Evolutionary conservation across 139 green algal genomes (phyloP), one percentile per base, ranked within the genome.

Genomic region (Closterium sp.): DNA sequence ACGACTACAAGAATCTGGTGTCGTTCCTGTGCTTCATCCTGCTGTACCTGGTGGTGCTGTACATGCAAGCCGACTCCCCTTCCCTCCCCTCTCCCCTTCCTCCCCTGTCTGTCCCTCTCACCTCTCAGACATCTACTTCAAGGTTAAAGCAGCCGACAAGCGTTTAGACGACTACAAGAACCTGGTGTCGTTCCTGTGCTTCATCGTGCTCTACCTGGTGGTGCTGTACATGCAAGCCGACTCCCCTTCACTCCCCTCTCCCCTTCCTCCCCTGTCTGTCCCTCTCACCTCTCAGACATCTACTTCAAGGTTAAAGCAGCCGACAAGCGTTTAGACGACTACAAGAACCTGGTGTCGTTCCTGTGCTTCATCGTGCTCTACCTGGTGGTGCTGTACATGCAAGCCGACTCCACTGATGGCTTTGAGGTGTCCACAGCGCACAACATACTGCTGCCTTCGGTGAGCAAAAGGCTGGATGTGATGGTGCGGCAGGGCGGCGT

Each of bases 271-370:
- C 62, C 62, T 13, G 0, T 11, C 38, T 9, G 0, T 13, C 62
- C 17, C 27, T 0, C 62, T 27, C 62, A 6, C 62, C 13, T 27
- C 62, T 0, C 86, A 86, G 88, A 90, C 13, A 32, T 92, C 2
- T 92, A 92, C 21, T 32, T 86, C 89, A 85, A 38, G 21, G 42
- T 92, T 6, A 92, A 92, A 42, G 85, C 24, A 45, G 70, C 70
- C 5, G 70, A 92, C 13, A 31, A 89, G 90, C 92, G 96, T 9
- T 97, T 95, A 95, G 92, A 93, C 27, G 95, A 97, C 88, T 98
- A 98, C 93, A 92, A 95, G 62, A 96, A 93, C 28, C 92, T 98
- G 19, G 96, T 97, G 84, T 89, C 92, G 2, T 97, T 98, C 94
- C 91, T 98, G 13, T 87, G 89, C 22, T 97, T 98, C 90, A 94